Base-by-base conservation (phyloP, 228 moss, liverwort and hornwort genomes). In the Sphagnum magellanicum region DNA sequence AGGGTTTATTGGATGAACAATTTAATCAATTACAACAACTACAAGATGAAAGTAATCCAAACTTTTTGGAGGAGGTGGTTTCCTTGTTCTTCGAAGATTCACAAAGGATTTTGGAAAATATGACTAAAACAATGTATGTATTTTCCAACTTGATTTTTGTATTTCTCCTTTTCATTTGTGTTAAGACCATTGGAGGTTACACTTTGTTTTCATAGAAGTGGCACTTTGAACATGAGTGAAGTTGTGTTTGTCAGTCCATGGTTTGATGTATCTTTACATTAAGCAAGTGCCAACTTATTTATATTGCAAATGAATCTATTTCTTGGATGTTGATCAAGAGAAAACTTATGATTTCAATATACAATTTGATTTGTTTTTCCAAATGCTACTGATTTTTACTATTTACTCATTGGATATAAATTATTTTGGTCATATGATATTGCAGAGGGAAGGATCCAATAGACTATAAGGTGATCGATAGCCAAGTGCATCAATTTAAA, bases 401-500 rank as follows among this genome's bases (percentile, higher is more conserved):
- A 32, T 32, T 32, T 32, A 1, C 3, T 32, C 3, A 32, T 32
- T 32, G 32, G 32, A 2, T 32, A 32, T 32, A 32, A 32, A 32
- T 32, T 32, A 32, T 32, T 32, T 32, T 32, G 32, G 32, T 32
- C 32, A 32, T 32, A 32, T 32, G 32, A 32, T 32, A 32, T 32
- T 32, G 71, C 91, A 97, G 93, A 62, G 84, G 83, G 67, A 70
- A 76, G 15, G 90, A 91, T 68, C 90, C 91, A 4, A 75, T 91
- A 67, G 85, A 98, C 71, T 98, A 65, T 79, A 98, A 91, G 79
- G 88, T 77, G 66, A 84, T 98, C 6, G 97, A 98, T 55, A 75
- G 83, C 5, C 77, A 98, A 51, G 91, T 98, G n/a, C 97, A 98
- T 75, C 97, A 98, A 84, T 93, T 98, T 69, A 98, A 98, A 76